Base-by-base conservation (phyloP, 1,139 yeast genomes). In the Scheffersomyces stambukii region DNA sequence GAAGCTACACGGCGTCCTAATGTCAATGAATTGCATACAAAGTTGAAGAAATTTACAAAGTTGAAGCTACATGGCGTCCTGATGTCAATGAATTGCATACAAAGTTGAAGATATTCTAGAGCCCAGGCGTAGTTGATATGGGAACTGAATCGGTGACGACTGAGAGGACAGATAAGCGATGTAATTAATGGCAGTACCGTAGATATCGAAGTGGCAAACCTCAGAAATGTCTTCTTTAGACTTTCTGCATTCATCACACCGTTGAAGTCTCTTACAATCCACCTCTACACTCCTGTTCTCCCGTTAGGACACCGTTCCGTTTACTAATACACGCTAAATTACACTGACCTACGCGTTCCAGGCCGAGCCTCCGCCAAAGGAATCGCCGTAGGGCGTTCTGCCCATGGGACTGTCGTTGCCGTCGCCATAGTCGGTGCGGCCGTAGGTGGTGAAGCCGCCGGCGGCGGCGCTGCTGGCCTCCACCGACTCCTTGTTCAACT, bases 401-500 rank as follows among this genome's bases (percentile, higher is more conserved):
- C 64, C 70, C 23, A 35, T 35, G n/a, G 31, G 31, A 13, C 68
- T 32, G 24, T 68, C 64, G 30, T 60, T 60, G 19, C 61, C 70
- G 29, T 55, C 57, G 16, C 59, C 69, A 32, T 57, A 58, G 16
- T 57, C 57, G 8, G 73, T 63, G 38, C 72, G 63, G 24, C 76
- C 77, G 37, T 72, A 73, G 11, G 71, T 64, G 25, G 74, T 68
- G 40, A 66, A 62, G 6, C 72, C 73, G 21, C 74, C 73, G 13
- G 64, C 50, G 7, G 51, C 51, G 8, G 68, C 65, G 33, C 54
- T 58, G 40, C 65, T 66, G 30, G 68, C 72, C 42, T 68, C 76
- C 29, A 70, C 73, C 27, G 64, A 62, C 34, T 70, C 77, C 54
- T 74, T 73, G 43, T 81, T 84, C 37, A 91, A 64, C 40, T 91